phyloP scores from a whole-genome alignment of 2,329 filamentous ascomycete species.

The Rhinocladiella mackenziei region DNA sequence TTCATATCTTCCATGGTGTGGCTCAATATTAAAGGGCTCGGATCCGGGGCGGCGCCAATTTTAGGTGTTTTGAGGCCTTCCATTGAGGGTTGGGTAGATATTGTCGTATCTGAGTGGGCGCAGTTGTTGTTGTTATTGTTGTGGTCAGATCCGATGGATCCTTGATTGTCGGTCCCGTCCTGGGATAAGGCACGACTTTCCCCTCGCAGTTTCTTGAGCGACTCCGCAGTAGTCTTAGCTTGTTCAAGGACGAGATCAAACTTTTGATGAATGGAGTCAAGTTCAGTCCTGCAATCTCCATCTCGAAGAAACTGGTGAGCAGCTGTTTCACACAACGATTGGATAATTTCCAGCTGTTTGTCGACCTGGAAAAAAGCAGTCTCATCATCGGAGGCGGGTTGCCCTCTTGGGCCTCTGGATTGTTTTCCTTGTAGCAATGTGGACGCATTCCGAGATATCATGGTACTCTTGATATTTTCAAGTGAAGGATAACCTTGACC shows the following conservation, averaged over 20 bases:
- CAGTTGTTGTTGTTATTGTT: slow-evolving; percentile 2
- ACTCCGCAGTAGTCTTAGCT: slow-evolving; percentile 58
- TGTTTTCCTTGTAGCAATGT: slow-evolving; percentile 13
- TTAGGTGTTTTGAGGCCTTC: slow-evolving; percentile 15
- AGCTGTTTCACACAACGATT: slow-evolving; percentile 76
- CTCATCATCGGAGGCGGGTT: slow-evolving; percentile 41
- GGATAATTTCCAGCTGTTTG: slow-evolving; percentile 72
- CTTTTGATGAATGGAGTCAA: slow-evolving; percentile 63
- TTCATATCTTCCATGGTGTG: slow-evolving; percentile 18
- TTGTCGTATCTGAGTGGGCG: slow-evolving; percentile 8
- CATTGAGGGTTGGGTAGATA: slow-evolving; percentile 14
- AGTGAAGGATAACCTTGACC: slow-evolving; percentile 6
- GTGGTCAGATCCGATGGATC: slow-evolving; percentile 24
- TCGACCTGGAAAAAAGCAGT: slow-evolving; percentile 69
- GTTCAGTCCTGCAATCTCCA: slow-evolving; percentile 75
- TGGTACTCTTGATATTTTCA: slow-evolving; percentile 11
- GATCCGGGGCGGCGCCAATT: slow-evolving; percentile 3
- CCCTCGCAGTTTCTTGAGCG: slow-evolving; percentile 51
- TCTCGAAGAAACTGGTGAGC: slow-evolving; percentile 87
- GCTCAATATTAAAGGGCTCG: slow-evolving; percentile 3
- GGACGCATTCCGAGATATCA: slow-evolving; percentile 14
- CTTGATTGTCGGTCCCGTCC: too few relatives aligned
- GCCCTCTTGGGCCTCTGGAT: background rate
- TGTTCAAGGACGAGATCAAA: slow-evolving; percentile 61
- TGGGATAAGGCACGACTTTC: too few relatives aligned